phyloP scores from a whole-genome alignment of 305 asterid genomes.

The Solanum chacoense region DNA sequence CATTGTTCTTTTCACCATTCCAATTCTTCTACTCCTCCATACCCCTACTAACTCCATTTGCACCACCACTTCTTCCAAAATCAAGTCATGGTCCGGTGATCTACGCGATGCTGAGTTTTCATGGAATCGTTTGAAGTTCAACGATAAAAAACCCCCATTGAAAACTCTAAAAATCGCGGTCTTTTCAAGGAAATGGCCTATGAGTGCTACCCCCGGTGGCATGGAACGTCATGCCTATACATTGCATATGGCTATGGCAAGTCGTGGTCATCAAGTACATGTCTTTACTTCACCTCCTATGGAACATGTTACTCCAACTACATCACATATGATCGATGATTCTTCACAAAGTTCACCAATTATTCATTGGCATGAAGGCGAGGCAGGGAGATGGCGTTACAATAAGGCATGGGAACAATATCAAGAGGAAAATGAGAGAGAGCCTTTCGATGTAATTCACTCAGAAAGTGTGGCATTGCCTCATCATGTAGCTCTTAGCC shows the following conservation, averaged over 20 bases:
- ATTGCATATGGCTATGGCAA: constrained; percentile 55
- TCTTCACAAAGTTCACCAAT: constrained; percentile 19
- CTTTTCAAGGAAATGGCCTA: constrained; percentile 92
- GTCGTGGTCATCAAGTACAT: constrained; percentile 64
- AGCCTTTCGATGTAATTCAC: constrained; percentile 60
- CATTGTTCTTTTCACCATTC: constrained; percentile 70
- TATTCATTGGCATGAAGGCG: constrained; percentile 70
- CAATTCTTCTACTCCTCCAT: constrained; percentile 67
- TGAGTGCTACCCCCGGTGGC: constrained; percentile 56
- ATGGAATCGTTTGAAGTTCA: constrained; percentile 54
- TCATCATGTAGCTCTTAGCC: constrained; percentile 36
- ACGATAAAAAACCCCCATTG: constrained; percentile 14
- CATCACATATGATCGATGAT: background rate
- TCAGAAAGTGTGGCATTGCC: constrained; percentile 86
- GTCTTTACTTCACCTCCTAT: constrained; percentile 60
- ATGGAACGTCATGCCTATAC: constrained; percentile 93
- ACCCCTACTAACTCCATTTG: constrained; percentile 40
- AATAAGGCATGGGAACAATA: constrained; percentile 74
- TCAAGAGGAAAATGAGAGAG: constrained; percentile 29
- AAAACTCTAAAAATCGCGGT: constrained; percentile 51
- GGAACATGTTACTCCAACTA: background rate
- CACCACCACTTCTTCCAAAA: constrained; percentile 22
- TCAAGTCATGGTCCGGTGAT: constrained; percentile 55
- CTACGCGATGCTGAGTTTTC: constrained; percentile 54
- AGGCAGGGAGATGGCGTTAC: constrained; percentile 59